These are phyloP conservation scores for Ophiostoma quercus DNA, from an alignment of 2,329 filamentous ascomycete genomes.

Conservation along the genomic window DNA sequence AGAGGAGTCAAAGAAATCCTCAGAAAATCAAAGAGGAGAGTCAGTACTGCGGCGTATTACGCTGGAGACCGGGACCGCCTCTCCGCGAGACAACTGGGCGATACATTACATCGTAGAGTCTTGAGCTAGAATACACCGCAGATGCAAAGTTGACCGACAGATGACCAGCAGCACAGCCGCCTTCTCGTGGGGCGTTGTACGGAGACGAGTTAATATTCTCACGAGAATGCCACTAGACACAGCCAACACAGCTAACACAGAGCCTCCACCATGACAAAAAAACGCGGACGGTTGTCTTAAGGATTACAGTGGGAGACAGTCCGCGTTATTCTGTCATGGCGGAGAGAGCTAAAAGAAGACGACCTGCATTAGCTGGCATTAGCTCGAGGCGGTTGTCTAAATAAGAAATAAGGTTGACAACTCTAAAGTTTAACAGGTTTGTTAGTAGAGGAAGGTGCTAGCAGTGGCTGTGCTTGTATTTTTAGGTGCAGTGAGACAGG, in stretches of 20 bases:
- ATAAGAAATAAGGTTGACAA: constrained; percentile 3
- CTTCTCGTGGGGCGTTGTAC: neutral
- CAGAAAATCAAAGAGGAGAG: neutral
- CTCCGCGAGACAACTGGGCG: neutral
- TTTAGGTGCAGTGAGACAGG: neutral
- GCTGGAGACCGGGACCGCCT: neutral
- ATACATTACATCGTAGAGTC: no score
- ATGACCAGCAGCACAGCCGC: neutral
- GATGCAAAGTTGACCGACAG: neutral
- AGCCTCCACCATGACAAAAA: no score
- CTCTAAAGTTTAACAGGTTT: neutral
- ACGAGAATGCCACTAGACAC: neutral
- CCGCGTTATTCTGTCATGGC: no score
- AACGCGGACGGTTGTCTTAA: no score
- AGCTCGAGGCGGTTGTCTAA: neutral
- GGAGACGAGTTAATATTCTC: neutral
- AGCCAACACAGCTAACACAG: neutral
- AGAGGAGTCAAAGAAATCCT: neutral
- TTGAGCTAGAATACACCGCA: no score
- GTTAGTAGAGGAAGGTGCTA: neutral
- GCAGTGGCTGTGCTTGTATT: neutral
- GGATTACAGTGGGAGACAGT: no score
- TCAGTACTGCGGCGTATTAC: neutral
- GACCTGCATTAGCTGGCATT: neutral
- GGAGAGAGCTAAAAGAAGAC: neutral